Conservation (phyloP, 305 asterid genomes). For the Fraxinus paxiana region DNA sequence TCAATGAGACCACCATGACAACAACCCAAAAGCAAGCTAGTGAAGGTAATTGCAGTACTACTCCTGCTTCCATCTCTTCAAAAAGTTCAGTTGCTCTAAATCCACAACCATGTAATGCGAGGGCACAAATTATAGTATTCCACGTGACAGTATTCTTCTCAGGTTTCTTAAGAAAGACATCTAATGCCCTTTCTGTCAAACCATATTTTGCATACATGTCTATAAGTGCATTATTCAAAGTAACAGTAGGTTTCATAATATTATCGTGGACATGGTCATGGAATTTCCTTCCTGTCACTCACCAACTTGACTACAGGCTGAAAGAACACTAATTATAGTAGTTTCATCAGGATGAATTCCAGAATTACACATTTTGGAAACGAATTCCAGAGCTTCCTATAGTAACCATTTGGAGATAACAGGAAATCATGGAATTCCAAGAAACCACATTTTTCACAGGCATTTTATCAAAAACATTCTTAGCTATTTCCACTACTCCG, state of each 20-base stretch:
- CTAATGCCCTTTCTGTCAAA: conserved; percentile 33
- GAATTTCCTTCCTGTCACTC: conserved; percentile 46
- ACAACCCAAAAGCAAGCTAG: conserved; percentile 52
- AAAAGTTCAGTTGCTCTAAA: conserved; percentile 41
- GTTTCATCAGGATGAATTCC: conserved; percentile 45
- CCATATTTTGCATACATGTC: conserved; percentile 72
- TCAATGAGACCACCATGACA: conserved; percentile 56
- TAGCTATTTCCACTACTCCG: conserved; percentile 38
- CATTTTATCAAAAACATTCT: conserved; percentile 37
- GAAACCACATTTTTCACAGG: conserved; percentile 53
- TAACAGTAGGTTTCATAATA: conserved; percentile 25
- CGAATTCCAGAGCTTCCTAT: conserved; percentile 37
- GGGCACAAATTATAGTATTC: conserved; percentile 49
- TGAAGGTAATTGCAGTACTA: conserved; percentile 41
- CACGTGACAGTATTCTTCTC: conserved; percentile 50
- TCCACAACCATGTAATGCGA: conserved; percentile 50
- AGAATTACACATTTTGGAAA: conserved; percentile 39
- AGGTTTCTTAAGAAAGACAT: conserved; percentile 31
- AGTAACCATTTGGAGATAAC: conserved; percentile 45
- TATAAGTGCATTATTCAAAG: conserved; percentile 44
- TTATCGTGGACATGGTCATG: conserved; percentile 28
- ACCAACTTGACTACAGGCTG: conserved; percentile 55
- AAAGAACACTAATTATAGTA: conserved; percentile 44
- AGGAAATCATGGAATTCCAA: conserved; percentile 63
- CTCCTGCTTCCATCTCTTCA: conserved; percentile 48